These are phyloP conservation scores for Parietaria judaica DNA, from an alignment of 306 rosid genomes.

Conservation along the genomic window DNA sequence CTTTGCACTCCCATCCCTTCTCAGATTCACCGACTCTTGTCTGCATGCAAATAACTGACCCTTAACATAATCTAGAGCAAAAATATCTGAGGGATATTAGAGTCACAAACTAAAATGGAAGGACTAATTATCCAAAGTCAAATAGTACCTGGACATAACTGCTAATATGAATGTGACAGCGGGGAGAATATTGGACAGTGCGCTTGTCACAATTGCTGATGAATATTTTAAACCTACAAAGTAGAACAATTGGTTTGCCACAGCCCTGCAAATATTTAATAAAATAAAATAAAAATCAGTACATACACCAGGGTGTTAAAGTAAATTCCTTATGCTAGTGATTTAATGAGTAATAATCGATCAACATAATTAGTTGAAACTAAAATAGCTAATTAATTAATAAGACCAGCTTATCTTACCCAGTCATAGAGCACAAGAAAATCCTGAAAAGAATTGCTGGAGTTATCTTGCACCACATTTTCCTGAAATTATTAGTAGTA, in stretches of 20 bases:
- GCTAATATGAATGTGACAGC: slow-evolving; percentile 90
- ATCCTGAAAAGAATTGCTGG: slow-evolving; percentile 43
- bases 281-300: too few relatives aligned
- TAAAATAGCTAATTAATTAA: too few relatives aligned
- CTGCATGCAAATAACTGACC: slow-evolving; percentile 22
- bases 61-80: background rate
- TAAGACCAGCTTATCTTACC: slow-evolving; percentile 29
- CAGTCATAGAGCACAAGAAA: slow-evolving; percentile 59
- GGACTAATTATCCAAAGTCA: too few relatives aligned
- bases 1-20: slow-evolving; percentile 42
- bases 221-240: slow-evolving; percentile 57
- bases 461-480: slow-evolving; percentile 56
- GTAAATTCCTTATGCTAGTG: too few relatives aligned
- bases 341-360: too few relatives aligned
- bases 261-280: slow-evolving; percentile 43
- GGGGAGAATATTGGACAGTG: slow-evolving; percentile 67
- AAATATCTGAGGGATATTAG: too few relatives aligned
- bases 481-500: slow-evolving; percentile 24
- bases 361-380: too few relatives aligned
- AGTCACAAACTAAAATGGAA: too few relatives aligned
- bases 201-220: slow-evolving; percentile 55
- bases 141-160: slow-evolving; percentile 55
- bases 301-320: background rate
- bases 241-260: slow-evolving; percentile 56
- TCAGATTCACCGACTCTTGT: slow-evolving; percentile 58